A percentile compares a stretch with the other conserved stretches of the same genome.
These are phyloP conservation scores for Amanita pallidorosea DNA, from an alignment of 768 basidiomycete genomes.

Conservation along the genomic window DNA sequence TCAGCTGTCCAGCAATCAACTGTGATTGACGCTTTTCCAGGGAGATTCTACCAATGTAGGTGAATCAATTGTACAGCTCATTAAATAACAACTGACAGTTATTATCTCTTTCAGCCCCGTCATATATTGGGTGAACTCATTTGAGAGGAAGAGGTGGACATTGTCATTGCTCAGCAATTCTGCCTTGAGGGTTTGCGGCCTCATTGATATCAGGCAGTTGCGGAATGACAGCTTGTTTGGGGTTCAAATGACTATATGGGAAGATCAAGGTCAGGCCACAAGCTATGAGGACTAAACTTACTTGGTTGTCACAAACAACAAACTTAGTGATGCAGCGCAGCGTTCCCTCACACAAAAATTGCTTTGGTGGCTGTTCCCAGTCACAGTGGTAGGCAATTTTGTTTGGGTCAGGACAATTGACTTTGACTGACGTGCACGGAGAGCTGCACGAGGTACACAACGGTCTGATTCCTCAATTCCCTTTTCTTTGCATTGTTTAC, in stretches of 20 bases:
- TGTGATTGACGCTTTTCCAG: conserved; percentile 8
- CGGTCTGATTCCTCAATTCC: conserved; percentile 1
- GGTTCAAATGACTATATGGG: too few species aligned
- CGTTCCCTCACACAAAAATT: conserved; percentile 6
- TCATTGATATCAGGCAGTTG: conserved; percentile 7
- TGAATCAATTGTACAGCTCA: not conserved
- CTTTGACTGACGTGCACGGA: too few species aligned
- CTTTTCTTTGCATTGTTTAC: conserved; percentile 2
- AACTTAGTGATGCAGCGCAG: conserved; percentile 9
- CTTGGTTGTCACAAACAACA: conserved; percentile 11
- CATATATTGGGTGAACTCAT: conserved; percentile 8
- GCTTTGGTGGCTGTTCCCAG: not conserved
- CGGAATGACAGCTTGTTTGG: not conserved
- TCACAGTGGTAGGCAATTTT: not conserved
- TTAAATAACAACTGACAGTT: conserved; percentile 4
- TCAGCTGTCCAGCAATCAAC: conserved; percentile 11
- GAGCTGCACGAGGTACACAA: too few species aligned
- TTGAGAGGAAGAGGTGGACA: conserved; percentile 4
- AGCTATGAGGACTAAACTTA: not conserved
- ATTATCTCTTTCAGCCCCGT: conserved; percentile 4
- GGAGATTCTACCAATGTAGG: not conserved
- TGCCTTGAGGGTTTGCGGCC: conserved; percentile 4
- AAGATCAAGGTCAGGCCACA: too few species aligned
- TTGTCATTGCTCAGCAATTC: conserved; percentile 9
- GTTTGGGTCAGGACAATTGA: too few species aligned